Evolutionary conservation across 306 rosid species (phyloP), one percentile per base, ranked within the genome.

Genomic region (Mimosa pudica): DNA sequence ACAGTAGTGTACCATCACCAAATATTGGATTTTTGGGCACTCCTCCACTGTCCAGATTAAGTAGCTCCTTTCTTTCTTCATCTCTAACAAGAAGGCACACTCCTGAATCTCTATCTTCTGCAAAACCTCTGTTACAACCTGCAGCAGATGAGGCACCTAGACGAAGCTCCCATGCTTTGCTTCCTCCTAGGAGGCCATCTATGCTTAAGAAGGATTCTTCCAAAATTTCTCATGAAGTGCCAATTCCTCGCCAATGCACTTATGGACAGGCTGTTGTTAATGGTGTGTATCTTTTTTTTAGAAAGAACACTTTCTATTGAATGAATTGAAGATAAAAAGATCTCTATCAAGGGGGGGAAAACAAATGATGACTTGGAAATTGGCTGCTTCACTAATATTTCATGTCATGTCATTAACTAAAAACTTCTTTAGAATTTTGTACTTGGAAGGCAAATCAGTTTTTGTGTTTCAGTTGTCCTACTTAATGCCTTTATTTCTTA

Each of bases 81-180:
- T 90, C 99, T 51, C 80, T 96, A 52, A 93, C 99, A 74, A 96
- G 94, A 81, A 93, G 99, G 85, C 85, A 91, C 93, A 93, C 99
- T 74, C 99, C 98, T 14, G 99, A 96, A 82, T 24, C 83, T 5
- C 85, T 91, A 64, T 85, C 93, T n/a, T 84, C 76, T 45, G 42
- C 93, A 33, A 96, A 89, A 72, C 98, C 98, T 54, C 71, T 88
- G 44, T 73, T 91, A 54, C 86, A 83, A 24, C 77, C 81, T 4
- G 36, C 68, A 42, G 92, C 81, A 11, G 91, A 90, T 8, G 90
- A 90, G 82, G 87, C 70, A 4, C 89, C 81, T 38, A 82, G 93
- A 33, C 91, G 84, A 4, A 87, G 94, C 83, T 86, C 99, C 46
- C 87, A 91, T 47, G 33, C 92, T 71, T 82, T 87, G 81, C 86